Evolutionary conservation across 2,329 filamentous ascomycete genomes (phyloP), one percentile per base, ranked within the genome.

Genomic region (Blastomyces parvus): DNA sequence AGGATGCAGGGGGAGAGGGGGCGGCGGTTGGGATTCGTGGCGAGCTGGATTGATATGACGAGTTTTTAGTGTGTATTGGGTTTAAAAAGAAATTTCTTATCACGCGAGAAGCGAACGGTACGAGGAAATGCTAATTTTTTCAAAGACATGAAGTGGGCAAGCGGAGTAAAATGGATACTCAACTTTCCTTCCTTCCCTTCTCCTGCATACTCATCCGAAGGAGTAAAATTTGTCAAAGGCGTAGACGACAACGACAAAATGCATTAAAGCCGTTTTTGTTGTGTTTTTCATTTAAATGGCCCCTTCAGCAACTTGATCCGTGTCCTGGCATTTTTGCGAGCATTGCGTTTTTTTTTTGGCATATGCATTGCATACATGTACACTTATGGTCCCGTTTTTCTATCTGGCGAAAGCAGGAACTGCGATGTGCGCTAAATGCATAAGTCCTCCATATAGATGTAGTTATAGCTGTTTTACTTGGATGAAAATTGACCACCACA

Each of bases 21-120:
- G 30, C 85, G 86, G 71, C 78, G 87, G 61, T 81, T 92, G 65
- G 89, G 90, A 68, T 93, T 96, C 74, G 81, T 97, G 57, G 90
- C 90, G 64, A 90, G 86, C 70, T 97, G 93, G 93, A 90, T 97
- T 74, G 92, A 97, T 67, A 81, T 85, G 81, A 84, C 84, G 69
- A 80, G 81, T 73, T 84, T 86, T 72, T 85, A 72, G 42, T 2
- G 42, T 44, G 42, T 19, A 19, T 44, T n/a, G 44, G 22, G 22
- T 25, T 48, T 27, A 52, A 14, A 19, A 13, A 8, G 2, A 27
- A 6, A 4, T 30, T 30, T 30, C 5, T 50, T 25, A 2, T 30
- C 2, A 6, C 13, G 14, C 3, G 13, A 6, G 22, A 52, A 25
- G 22, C 44, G 22, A 52, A 52, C 4, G 6, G 48, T 14, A 52